phyloP scores from a whole-genome alignment of 306 rosid genomes.

The Carpinus viminea region DNA sequence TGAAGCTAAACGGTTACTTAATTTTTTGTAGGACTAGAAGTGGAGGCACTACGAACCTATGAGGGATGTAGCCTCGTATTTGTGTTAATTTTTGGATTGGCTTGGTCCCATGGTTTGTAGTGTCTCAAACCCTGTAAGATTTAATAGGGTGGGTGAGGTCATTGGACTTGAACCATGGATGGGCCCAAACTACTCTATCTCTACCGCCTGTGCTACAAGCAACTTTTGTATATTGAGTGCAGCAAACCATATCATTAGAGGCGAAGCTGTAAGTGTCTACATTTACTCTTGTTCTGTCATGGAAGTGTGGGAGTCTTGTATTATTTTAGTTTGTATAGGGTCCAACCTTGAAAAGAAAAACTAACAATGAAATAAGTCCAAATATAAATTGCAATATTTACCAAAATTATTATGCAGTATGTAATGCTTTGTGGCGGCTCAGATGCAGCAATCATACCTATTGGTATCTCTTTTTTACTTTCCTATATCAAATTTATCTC shows the following conservation, averaged over 20 bases:
- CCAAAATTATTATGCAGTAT: conserved; percentile 53
- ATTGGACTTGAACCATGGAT: conserved; percentile 46
- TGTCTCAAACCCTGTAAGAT: not conserved
- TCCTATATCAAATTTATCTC: conserved; percentile 9
- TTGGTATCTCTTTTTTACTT: conserved; percentile 51
- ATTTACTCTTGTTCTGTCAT: conserved; percentile 12
- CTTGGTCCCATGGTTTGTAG: not conserved
- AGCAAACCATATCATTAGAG: conserved; percentile 91
- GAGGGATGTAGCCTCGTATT: not conserved
- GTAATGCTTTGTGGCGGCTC: conserved; percentile 96
- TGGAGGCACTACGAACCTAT: not conserved
- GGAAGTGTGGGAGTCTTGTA: conserved; percentile 4
- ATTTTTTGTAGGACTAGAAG: not conserved
- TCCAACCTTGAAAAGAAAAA: not conserved
- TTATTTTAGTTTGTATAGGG: not conserved
- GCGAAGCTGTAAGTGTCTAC: conserved; percentile 83
- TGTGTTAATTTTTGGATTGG: not conserved
- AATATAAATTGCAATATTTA: not conserved
- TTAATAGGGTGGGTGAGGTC: not conserved
- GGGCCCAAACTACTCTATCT: conserved; percentile 98
- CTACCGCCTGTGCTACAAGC: conserved; percentile 97
- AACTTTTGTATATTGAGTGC: conserved; percentile 87
- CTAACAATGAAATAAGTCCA: not conserved
- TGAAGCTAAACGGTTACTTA: not conserved
- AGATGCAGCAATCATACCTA: conserved; percentile 83